phyloP scores from a whole-genome alignment of 2,329 filamentous ascomycete species.

The Pyrenochaeta sp. region DNA sequence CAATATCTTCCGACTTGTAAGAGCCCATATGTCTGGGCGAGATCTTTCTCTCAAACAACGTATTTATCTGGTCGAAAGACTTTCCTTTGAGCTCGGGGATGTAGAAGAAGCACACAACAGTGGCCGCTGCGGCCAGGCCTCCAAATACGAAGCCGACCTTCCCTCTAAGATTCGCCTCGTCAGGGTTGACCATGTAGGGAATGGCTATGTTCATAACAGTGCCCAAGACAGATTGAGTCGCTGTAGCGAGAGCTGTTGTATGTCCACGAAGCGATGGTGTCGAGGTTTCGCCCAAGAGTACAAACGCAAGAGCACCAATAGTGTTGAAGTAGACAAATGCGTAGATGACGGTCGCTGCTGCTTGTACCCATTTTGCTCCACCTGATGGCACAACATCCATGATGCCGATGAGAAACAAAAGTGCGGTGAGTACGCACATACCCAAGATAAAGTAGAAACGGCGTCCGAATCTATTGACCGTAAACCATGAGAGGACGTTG shows the following conservation, averaged over 20 bases:
- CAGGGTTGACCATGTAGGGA: slow-evolving; percentile 52
- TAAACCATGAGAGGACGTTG: slow-evolving; percentile 77
- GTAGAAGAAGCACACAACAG: slow-evolving; percentile 47
- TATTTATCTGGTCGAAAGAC: slow-evolving; percentile 51
- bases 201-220: slow-evolving; percentile 45
- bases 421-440: slow-evolving; percentile 61
- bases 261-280: slow-evolving; percentile 85
- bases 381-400: slow-evolving; percentile 65
- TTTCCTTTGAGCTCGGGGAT: slow-evolving; percentile 50
- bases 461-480: slow-evolving; percentile 79
- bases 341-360: slow-evolving; percentile 35
- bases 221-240: slow-evolving; percentile 48
- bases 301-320: slow-evolving; percentile 87
- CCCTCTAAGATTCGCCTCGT: slow-evolving; percentile 48
- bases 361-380: slow-evolving; percentile 46
- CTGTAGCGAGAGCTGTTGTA: slow-evolving; percentile 78
- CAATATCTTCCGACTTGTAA: slow-evolving; percentile 1
- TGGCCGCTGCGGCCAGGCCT: slow-evolving; percentile 37
- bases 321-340: slow-evolving; percentile 80
- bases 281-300: slow-evolving; percentile 80
- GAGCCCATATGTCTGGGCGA: slow-evolving; percentile 27
- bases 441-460: slow-evolving; percentile 74
- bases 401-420: slow-evolving; percentile 81
- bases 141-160: slow-evolving; percentile 54
- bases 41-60: slow-evolving; percentile 45